Base-by-base conservation (phyloP, 1,139 yeast species). In the Oligophagozyma castellii region DNA sequence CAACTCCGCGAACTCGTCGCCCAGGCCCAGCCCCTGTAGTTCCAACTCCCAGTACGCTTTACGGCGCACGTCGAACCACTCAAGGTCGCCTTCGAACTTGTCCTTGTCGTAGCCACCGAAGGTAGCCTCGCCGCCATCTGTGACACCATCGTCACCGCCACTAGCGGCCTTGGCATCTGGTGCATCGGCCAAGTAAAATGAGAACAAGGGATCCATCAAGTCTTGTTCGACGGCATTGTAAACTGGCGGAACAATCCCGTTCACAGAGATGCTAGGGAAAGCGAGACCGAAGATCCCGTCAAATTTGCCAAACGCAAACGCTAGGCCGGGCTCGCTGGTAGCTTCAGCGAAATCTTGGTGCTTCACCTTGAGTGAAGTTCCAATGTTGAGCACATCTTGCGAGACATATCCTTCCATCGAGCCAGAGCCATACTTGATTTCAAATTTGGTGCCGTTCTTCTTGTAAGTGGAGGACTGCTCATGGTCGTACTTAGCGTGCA, bases 1-100 rank as follows among this genome's bases (percentile, higher is more conserved):
- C 50, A 89, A 70, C 46, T 20, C 14, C 28, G 96, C 95, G 48
- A 69, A 78, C 60, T 89, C 94, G 40, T 77, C 78, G 46, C 98
- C 98, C 39, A 89, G 67, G 22, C 86, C 81, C 52, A 89, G 65
- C 46, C 94, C 86, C 46, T 83, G 83, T 43, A 89, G 77, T 40
- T 78, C 70, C 36, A 89, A 98, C 65, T 89, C 98, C 98, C 98
- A 89, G 70, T 89, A 89, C 22, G 96, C 98, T 73, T 86, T 81
- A 69, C 98, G 81, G 65, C 98, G 83, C 37, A 89, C 92, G 34
- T 98, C 98, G 59, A 89, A 70, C 80, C 93, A 84, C 31, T 89
- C 78, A 46, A 89, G 66, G 44, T 86, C 72, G 40, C 98, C 98
- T 28, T 62, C 59, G 58, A 63, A 83, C 51, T 73, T 69, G 38